These are phyloP conservation scores for Fusarium chuoi DNA, from an alignment of 2,329 filamentous ascomycete genomes.

Conservation along the genomic window DNA sequence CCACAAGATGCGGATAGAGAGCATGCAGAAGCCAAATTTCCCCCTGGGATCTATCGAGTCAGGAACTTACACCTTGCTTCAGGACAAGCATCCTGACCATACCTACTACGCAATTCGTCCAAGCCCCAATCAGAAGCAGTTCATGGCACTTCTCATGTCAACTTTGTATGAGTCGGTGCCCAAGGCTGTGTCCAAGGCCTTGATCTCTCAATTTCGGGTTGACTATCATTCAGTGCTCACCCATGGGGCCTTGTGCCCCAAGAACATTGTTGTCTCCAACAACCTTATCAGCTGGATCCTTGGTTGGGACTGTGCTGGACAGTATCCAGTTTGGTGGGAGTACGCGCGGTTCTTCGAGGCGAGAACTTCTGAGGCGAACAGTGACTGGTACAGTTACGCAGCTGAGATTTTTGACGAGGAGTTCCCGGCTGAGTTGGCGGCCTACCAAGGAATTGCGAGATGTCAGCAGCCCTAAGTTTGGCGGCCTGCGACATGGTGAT, in stretches of 20 bases:
- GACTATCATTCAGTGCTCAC: constrained; percentile 35
- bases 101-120: constrained; percentile 46
- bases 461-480: constrained; percentile 40
- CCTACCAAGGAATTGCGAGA: constrained; percentile 47
- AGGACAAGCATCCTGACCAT: constrained; percentile 43
- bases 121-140: constrained; percentile 22
- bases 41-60: constrained; percentile 37
- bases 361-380: constrained; percentile 38
- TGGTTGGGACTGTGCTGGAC: constrained; percentile 48
- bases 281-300: constrained; percentile 40
- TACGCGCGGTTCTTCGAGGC: constrained; percentile 51
- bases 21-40: not conserved
- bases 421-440: constrained; percentile 42
- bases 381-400: constrained; percentile 48
- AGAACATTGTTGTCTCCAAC: constrained; percentile 45
- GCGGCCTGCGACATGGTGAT: not conserved
- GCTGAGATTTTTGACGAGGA: constrained; percentile 42
- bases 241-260: constrained; percentile 44
- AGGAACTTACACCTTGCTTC: constrained; percentile 37
- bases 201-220: constrained; percentile 32
- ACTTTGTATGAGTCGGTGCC: constrained; percentile 43
- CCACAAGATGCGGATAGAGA: constrained; percentile 31
- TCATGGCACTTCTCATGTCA: constrained; percentile 43
- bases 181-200: constrained; percentile 28
- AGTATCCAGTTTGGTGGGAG: constrained; percentile 50